Percentiles rank a stretch among this genome's conserved stretches.
These are phyloP conservation scores for Acanthamoeba quina DNA, from an alignment of 208 protist genomes.

Conservation along the genomic window DNA sequence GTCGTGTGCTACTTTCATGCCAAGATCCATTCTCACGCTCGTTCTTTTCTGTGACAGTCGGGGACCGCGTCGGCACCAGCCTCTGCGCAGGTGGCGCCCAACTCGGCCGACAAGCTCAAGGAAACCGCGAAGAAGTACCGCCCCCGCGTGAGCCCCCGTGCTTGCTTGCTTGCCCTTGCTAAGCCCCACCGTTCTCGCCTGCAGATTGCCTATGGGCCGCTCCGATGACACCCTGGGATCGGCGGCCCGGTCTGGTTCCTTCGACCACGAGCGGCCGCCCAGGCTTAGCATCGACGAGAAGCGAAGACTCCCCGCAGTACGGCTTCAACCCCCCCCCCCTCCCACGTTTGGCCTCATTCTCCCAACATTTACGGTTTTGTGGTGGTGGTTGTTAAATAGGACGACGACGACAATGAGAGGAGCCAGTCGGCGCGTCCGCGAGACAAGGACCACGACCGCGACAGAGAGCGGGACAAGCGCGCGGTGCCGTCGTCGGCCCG, in stretches of 20 bases:
- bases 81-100: not conserved
- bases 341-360: not conserved
- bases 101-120: not conserved
- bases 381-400: not conserved
- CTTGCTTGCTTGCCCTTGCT: not conserved
- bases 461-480: not conserved
- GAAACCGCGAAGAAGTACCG: not conserved
- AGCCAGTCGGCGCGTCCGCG: not conserved
- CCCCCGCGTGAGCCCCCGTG: not conserved
- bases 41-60: not conserved
- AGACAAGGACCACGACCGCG: not conserved
- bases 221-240: not conserved
- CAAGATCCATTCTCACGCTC: not conserved
- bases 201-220: not conserved
- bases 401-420: not conserved
- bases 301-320: not conserved
- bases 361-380: too few relatives aligned
- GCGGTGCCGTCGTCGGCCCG: not conserved
- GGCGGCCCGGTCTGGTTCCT: not conserved
- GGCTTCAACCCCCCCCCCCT: not conserved
- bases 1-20: too few relatives aligned
- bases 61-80: not conserved
- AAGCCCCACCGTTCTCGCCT: not conserved
- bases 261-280: not conserved
- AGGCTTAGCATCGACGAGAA: conserved; percentile 13